Evolutionary conservation across 2,329 filamentous ascomycete genomes (phyloP).

Genomic region (Fusarium azukiicola): DNA sequence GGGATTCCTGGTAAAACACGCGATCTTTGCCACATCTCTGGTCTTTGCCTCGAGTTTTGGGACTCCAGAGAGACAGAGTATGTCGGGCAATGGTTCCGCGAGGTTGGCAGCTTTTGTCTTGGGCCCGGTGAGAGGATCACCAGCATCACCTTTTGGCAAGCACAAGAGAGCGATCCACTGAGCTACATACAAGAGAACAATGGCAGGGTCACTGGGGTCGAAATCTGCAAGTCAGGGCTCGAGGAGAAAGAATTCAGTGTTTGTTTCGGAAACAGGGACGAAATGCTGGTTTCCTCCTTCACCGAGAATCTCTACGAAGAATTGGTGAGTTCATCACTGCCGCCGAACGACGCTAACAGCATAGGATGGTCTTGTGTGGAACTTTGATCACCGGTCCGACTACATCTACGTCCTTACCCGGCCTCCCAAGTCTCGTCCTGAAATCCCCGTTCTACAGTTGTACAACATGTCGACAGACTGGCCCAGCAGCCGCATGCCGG

Average conservation of each 20-base stretch:
- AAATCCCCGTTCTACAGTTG: neutral
- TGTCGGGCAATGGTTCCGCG: conserved; percentile 27
- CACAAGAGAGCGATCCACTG: neutral
- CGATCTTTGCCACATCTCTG: neutral
- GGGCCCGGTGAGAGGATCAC: neutral
- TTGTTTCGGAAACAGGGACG: neutral
- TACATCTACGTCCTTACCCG: neutral
- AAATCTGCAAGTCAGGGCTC: conserved; percentile 3
- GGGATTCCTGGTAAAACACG: neutral
- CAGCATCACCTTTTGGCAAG: conserved; percentile 19
- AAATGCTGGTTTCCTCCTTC: neutral
- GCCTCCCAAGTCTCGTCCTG: neutral
- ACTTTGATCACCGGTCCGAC: neutral
- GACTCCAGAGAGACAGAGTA: neutral
- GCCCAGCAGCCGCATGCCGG: neutral
- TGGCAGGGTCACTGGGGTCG: conserved; percentile 2
- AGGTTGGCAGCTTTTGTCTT: neutral
- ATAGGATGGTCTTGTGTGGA: conserved; percentile 1
- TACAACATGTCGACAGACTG: neutral
- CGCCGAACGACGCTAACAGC: neutral
- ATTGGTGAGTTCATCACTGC: neutral
- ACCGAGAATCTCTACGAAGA: conserved; percentile 10
- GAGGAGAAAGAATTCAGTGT: neutral
- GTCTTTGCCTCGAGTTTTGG: conserved; percentile 32
- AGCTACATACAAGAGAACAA: neutral